Evolutionary conservation across 495 filamentous ascomycete species (phyloP).

Genomic region (Pyronema domesticum): DNA sequence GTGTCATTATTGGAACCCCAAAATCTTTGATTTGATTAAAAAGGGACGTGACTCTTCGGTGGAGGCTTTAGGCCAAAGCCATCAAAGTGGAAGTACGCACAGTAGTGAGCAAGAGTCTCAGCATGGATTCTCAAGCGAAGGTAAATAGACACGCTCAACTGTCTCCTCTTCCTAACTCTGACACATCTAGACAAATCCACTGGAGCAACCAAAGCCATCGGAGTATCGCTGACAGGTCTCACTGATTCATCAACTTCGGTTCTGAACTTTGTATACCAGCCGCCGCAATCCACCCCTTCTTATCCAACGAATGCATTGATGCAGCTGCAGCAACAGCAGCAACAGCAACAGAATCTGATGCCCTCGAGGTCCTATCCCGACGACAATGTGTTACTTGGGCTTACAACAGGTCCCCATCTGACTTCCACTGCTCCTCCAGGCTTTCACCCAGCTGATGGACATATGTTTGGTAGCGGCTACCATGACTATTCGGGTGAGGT

Average conservation of each 20-base stretch:
- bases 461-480: background rate
- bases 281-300: background rate
- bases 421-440: background rate
- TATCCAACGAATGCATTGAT: background rate
- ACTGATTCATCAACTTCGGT: background rate
- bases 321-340: background rate
- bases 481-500: background rate
- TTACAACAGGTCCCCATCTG: background rate
- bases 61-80: background rate
- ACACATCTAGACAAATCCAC: too few relatives aligned
- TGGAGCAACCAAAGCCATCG: background rate
- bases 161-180: background rate
- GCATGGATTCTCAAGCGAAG: background rate
- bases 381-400: background rate
- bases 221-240: background rate
- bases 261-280: background rate
- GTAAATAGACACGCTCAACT: background rate
- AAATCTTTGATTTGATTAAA: background rate
- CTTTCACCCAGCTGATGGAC: background rate
- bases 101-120: background rate
- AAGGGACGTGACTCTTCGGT: background rate
- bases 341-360: background rate
- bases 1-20: constrained; percentile 20
- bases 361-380: background rate
- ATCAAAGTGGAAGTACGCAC: background rate